Conservation (phyloP, 495 filamentous ascomycete genomes). For the Margaritispora aquatica region DNA sequence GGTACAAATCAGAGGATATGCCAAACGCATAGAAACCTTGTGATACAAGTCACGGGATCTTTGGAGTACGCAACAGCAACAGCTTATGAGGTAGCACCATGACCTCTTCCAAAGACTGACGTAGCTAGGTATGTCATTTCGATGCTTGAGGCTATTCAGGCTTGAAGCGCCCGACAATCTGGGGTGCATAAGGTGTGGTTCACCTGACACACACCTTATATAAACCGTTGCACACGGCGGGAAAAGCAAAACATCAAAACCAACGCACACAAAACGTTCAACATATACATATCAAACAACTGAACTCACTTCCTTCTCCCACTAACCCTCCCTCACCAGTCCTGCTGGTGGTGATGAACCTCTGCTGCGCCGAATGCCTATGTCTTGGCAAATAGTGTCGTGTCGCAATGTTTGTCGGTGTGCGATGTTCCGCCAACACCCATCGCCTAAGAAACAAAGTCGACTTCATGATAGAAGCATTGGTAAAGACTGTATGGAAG, state of each 20-base stretch:
- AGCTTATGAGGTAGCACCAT: no score
- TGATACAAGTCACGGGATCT: no score
- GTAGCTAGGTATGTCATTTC: background rate
- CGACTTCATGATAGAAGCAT: background rate
- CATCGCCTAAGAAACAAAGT: background rate
- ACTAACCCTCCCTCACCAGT: background rate
- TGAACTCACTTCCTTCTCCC: background rate
- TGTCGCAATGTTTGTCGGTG: background rate
- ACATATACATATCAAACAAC: background rate
- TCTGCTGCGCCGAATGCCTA: background rate
- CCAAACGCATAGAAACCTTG: no score
- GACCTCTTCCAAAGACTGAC: background rate
- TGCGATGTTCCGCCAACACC: background rate
- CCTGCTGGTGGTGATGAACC: background rate
- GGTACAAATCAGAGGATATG: no score
- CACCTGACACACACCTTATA: background rate
- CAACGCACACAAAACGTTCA: background rate
- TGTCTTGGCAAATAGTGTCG: background rate
- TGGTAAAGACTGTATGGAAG: background rate
- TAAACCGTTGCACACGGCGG: background rate
- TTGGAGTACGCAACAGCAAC: no score
- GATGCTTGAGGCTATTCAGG: background rate
- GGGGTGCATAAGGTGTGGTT: background rate
- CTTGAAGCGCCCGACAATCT: background rate
- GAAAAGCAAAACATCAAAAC: background rate